A percentile compares a stretch with the other conserved stretches of the same genome.
Conservation (phyloP, 495 filamentous ascomycete genomes). For the Aspergillus saccharolyticus region DNA sequence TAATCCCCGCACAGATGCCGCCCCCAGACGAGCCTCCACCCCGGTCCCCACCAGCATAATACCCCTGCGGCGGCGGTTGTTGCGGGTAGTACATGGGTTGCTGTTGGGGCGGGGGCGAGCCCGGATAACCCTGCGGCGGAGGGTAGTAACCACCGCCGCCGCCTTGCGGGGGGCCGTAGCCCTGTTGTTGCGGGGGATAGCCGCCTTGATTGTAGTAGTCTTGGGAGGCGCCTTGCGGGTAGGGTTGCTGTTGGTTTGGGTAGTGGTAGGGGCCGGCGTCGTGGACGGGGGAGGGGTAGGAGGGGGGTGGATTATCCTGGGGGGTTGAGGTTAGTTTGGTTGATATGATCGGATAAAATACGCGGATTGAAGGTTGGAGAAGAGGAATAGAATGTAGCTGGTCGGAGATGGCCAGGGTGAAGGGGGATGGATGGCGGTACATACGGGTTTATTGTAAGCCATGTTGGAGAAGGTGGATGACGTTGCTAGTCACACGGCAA, state of each 20-base stretch:
- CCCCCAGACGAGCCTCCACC: slow-evolving; percentile 26
- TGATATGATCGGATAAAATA: not conserved
- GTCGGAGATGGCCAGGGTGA: not conserved
- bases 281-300: slow-evolving; percentile 32
- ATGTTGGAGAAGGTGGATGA: slow-evolving; percentile 15
- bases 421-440: too few species aligned
- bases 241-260: slow-evolving; percentile 1
- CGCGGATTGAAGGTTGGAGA: not conserved
- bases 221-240: slow-evolving; percentile 23
- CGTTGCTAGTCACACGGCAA: not conserved
- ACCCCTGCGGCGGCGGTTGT: slow-evolving; percentile 40
- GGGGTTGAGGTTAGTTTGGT: slow-evolving; percentile 9
- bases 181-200: slow-evolving; percentile 9
- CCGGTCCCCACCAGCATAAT: slow-evolving; percentile 34
- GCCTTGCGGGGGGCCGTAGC: slow-evolving; percentile 18
- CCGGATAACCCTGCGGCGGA: slow-evolving; percentile 31
- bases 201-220: slow-evolving; percentile 28
- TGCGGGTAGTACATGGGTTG: slow-evolving; percentile 42
- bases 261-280: slow-evolving; percentile 24
- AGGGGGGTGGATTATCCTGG: slow-evolving; percentile 38
- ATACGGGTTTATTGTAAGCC: slow-evolving; percentile 38
- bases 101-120: slow-evolving; percentile 26
- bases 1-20: slow-evolving; percentile 44
- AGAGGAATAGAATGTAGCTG: not conserved
- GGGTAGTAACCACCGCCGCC: not conserved